Evolutionary conservation across 2,329 filamentous ascomycete genomes (phyloP).

Genomic region (Fusarium musae): DNA sequence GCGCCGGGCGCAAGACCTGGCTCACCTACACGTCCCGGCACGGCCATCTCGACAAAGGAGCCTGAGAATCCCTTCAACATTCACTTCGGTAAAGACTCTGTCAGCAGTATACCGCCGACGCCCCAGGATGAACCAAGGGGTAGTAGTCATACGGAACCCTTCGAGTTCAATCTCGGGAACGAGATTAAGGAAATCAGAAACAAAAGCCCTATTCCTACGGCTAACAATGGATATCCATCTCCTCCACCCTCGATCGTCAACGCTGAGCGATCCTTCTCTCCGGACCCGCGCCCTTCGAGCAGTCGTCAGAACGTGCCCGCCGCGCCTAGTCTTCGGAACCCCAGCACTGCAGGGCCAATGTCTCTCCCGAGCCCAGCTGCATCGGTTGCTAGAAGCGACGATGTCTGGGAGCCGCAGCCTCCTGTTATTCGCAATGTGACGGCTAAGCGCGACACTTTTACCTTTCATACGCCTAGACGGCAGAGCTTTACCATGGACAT

Average conservation of each 20-base stretch:
- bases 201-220: slow-evolving; percentile 7
- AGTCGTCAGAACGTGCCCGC: slow-evolving; percentile 36
- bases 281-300: slow-evolving; percentile 30
- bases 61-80: slow-evolving; percentile 62
- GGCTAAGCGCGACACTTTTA: slow-evolving; percentile 64
- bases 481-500: slow-evolving; percentile 62
- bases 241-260: slow-evolving; percentile 52
- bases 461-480: slow-evolving; percentile 57
- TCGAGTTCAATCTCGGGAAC: slow-evolving; percentile 49
- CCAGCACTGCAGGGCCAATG: slow-evolving; percentile 44
- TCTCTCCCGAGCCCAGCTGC: slow-evolving; percentile 57
- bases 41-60: slow-evolving; percentile 49
- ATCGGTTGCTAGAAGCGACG: slow-evolving; percentile 55
- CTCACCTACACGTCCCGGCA: slow-evolving; percentile 50
- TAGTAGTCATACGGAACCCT: slow-evolving; percentile 52
- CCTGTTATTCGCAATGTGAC: slow-evolving; percentile 60
- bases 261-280: slow-evolving; percentile 44
- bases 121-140: slow-evolving; percentile 47
- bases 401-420: slow-evolving; percentile 49
- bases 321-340: slow-evolving; percentile 43
- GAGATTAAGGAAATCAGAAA: slow-evolving; percentile 20
- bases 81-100: slow-evolving; percentile 52
- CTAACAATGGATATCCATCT: slow-evolving; percentile 49
- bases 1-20: slow-evolving; percentile 43
- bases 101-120: slow-evolving; percentile 42